A percentile compares a stretch with the other conserved stretches of the same genome.
These are phyloP conservation scores for Fraxinus albicans DNA, from an alignment of 305 asterid species.

Conservation along the genomic window DNA sequence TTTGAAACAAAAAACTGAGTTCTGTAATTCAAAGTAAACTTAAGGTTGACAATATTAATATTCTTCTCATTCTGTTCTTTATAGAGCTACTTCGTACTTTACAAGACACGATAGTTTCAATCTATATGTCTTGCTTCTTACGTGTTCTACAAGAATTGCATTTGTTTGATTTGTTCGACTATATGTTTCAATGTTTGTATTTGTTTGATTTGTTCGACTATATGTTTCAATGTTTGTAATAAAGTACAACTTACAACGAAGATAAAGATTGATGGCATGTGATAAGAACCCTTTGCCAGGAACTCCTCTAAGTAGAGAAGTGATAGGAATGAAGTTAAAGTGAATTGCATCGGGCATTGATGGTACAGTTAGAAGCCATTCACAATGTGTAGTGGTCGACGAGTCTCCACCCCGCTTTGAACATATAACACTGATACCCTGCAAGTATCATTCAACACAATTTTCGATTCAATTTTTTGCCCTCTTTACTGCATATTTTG, in stretches of 20 bases:
- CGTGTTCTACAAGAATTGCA: neutral
- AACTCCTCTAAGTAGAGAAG: conserved; percentile 73
- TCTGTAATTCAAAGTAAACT: neutral
- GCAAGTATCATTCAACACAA: neutral
- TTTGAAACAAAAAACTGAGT: neutral
- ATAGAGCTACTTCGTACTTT: neutral
- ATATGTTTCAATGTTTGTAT: neutral
- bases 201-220: neutral
- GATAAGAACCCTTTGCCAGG: conserved; percentile 89
- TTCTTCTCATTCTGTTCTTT: neutral
- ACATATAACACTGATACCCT: conserved; percentile 86
- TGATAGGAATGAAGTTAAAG: conserved; percentile 78
- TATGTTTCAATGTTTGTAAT: neutral
- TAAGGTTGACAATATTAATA: neutral
- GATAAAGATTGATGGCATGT: conserved; percentile 89
- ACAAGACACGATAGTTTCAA: neutral
- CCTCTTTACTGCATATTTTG: neutral
- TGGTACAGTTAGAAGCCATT: conserved; percentile 82
- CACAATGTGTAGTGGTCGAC: conserved; percentile 53
- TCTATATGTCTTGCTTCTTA: neutral
- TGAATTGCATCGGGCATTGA: conserved; percentile 68
- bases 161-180: neutral
- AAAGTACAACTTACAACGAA: conserved; percentile 55
- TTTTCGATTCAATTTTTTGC: neutral
- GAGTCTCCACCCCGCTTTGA: conserved; percentile 80